These are phyloP conservation scores for Crotalaria pallida DNA, from an alignment of 306 rosid genomes.

Conservation along the genomic window DNA sequence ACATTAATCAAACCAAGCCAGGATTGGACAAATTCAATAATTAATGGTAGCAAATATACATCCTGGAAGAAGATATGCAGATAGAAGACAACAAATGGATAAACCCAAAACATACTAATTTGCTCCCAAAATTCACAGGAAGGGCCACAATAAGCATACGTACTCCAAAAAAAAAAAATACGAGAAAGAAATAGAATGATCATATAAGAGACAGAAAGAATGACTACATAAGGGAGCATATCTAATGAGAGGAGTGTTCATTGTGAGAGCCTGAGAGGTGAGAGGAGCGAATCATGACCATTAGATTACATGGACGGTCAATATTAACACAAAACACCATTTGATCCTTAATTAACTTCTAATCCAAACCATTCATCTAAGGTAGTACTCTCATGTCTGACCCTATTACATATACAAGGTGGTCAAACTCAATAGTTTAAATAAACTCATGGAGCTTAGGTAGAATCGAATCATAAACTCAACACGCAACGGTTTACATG, in stretches of 20 bases:
- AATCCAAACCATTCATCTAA: background rate
- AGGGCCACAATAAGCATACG: background rate
- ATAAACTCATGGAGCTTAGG: background rate
- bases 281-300: no score
- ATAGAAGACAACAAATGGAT: conserved; percentile 1
- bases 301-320: no score
- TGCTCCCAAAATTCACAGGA: background rate
- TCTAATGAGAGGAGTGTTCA: background rate
- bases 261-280: no score
- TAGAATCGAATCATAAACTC: background rate
- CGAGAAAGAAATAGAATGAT: background rate
- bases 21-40: background rate
- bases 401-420: background rate
- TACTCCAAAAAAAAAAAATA: background rate
- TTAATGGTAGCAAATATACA: background rate
- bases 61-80: background rate
- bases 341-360: no score
- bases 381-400: background rate
- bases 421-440: background rate
- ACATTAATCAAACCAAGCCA: background rate
- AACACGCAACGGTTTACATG: background rate
- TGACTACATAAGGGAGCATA: background rate
- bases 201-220: background rate
- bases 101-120: conserved; percentile 5
- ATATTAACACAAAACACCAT: background rate